Evolutionary conservation across 768 basidiomycete species (phyloP).

Genomic region (Kwoniella newhampshirensis): DNA sequence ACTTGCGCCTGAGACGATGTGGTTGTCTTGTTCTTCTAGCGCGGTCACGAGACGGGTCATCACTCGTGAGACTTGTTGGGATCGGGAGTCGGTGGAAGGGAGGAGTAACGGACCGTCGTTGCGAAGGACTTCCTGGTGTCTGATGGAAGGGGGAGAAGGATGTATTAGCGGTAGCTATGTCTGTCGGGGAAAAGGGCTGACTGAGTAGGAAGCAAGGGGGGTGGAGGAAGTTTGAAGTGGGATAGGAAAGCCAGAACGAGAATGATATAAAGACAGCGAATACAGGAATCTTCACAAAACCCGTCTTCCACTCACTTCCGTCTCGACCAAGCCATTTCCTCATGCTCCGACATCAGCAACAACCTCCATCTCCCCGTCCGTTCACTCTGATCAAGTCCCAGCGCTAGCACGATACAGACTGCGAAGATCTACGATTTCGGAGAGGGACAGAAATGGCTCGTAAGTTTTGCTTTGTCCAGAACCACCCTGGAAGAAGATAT

Average conservation of each 20-base stretch:
- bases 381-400: slow-evolving; percentile 56
- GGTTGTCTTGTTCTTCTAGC: slow-evolving; percentile 51
- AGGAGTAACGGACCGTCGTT: slow-evolving; percentile 54
- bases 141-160: slow-evolving; percentile 12
- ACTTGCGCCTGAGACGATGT: slow-evolving; percentile 46
- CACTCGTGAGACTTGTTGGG: slow-evolving; percentile 52
- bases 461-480: neutral
- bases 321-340: slow-evolving; percentile 57
- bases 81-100: slow-evolving; percentile 50
- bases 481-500: neutral
- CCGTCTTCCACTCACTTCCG: slow-evolving; percentile 41
- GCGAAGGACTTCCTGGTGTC: slow-evolving; percentile 54
- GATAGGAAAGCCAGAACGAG: too few relatives aligned
- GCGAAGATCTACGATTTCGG: slow-evolving; percentile 53
- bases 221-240: too few relatives aligned
- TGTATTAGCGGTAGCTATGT: too few relatives aligned
- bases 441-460: slow-evolving; percentile 3
- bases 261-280: too few relatives aligned
- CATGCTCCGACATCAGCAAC: slow-evolving; percentile 56
- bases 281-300: neutral
- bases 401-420: slow-evolving; percentile 55
- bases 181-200: too few relatives aligned
- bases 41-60: slow-evolving; percentile 54
- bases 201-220: neutral
- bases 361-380: slow-evolving; percentile 56